These are phyloP conservation scores for Claviceps humidiphila DNA, from an alignment of 2,329 filamentous ascomycete species.

Conservation along the genomic window DNA sequence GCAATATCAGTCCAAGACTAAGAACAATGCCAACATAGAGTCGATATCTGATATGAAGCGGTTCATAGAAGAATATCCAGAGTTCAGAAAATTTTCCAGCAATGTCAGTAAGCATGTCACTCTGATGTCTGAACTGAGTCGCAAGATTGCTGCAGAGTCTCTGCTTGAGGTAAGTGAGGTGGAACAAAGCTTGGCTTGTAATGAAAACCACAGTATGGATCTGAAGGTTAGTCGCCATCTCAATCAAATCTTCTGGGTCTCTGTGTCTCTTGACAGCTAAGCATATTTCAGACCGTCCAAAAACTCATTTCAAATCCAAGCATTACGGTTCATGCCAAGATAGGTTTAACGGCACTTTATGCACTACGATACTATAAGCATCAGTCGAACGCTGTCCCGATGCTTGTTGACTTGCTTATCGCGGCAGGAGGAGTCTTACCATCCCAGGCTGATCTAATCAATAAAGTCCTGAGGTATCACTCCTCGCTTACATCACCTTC, in stretches of 20 bases:
- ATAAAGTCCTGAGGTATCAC: conserved; percentile 74
- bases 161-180: conserved; percentile 94
- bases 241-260: not conserved
- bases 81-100: conserved; percentile 90
- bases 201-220: conserved; percentile 84
- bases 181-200: conserved; percentile 92
- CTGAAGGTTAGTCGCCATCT: conserved; percentile 51
- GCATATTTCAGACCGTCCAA: conserved; percentile 55
- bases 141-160: conserved; percentile 72
- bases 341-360: conserved; percentile 86
- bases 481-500: conserved; percentile 64
- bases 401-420: conserved; percentile 74
- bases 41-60: conserved; percentile 98
- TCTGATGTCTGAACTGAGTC: conserved; percentile 82
- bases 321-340: conserved; percentile 70
- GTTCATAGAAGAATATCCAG: conserved; percentile 96
- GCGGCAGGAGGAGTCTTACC: conserved; percentile 71
- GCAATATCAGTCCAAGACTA: conserved; percentile 96
- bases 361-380: conserved; percentile 84
- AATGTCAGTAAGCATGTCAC: conserved; percentile 99
- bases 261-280: conserved; percentile 11
- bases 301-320: conserved; percentile 67
- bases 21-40: conserved; percentile 89
- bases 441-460: conserved; percentile 64
- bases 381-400: conserved; percentile 66